These are phyloP conservation scores for Pseudogymnoascus sp. DNA, from an alignment of 2,329 filamentous ascomycete genomes.

Conservation along the genomic window DNA sequence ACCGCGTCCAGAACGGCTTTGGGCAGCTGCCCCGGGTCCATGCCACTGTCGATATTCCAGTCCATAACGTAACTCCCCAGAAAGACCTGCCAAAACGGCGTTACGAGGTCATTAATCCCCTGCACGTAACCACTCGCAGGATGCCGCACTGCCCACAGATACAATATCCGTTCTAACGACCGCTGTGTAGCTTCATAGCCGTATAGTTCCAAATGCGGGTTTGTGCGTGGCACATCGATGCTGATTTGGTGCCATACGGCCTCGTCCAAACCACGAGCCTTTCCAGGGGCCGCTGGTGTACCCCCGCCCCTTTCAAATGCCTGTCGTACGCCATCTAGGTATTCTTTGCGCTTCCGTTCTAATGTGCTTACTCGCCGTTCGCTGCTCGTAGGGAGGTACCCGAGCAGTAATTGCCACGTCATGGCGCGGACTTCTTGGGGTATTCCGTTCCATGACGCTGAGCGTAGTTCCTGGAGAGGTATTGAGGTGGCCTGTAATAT, in stretches of 20 bases:
- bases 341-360: conserved; percentile 92
- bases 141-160: conserved; percentile 95
- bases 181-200: conserved; percentile 92
- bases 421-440: conserved; percentile 94
- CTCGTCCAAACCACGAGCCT: conserved; percentile 70
- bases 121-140: conserved; percentile 97
- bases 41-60: conserved; percentile 80
- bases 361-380: conserved; percentile 83
- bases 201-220: conserved; percentile 91
- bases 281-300: conserved; percentile 33
- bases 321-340: conserved; percentile 79
- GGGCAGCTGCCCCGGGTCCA: conserved; percentile 93
- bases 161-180: conserved; percentile 87
- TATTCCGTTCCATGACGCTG: conserved; percentile 87
- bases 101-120: conserved; percentile 96
- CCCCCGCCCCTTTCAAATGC: conserved; percentile 60
- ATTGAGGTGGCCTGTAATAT: conserved; percentile 90
- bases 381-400: conserved; percentile 93
- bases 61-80: conserved; percentile 92
- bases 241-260: conserved; percentile 99
- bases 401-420: conserved; percentile 95
- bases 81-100: conserved; percentile 97
- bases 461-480: conserved; percentile 70
- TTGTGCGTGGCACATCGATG: conserved; percentile 93
- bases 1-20: conserved; percentile 88